Conservation (phyloP, 257 asterid genomes). For the Penstemon barbatus region DNA sequence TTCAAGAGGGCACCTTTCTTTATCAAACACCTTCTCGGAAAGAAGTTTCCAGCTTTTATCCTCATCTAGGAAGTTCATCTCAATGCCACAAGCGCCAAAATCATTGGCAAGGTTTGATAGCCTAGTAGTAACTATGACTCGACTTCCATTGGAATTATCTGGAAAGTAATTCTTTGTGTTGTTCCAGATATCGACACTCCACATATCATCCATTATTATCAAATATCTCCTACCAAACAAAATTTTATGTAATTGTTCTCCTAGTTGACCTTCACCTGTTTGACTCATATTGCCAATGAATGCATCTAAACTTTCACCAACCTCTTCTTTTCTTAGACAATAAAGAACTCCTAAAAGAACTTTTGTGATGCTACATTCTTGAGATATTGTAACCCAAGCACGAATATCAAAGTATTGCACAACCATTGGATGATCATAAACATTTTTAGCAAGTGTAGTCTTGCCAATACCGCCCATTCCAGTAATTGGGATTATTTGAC, state of each 20-base stretch:
- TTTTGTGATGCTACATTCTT: not conserved
- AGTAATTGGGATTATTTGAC: not conserved
- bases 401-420: not conserved
- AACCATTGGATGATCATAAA: not conserved
- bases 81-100: not conserved
- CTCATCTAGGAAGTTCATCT: slow-evolving; percentile 5
- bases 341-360: not conserved
- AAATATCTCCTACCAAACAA: slow-evolving; percentile 4
- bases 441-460: slow-evolving; percentile 9
- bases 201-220: slow-evolving; percentile 5
- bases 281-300: not conserved
- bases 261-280: not conserved
- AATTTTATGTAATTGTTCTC: not conserved
- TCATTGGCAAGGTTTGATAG: not conserved
- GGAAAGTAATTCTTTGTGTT: not conserved
- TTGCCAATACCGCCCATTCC: slow-evolving; percentile 19
- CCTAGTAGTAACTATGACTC: slow-evolving; percentile 2
- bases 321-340: no score
- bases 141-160: not conserved
- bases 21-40: not conserved
- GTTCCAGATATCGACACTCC: not conserved
- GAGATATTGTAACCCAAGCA: slow-evolving; percentile 9
- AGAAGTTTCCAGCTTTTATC: not conserved
- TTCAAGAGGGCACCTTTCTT: slow-evolving; percentile 4
- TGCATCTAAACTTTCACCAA: no score